phyloP scores from a whole-genome alignment of 345 rosid species.

The Diplotaxis tenuifolia region DNA sequence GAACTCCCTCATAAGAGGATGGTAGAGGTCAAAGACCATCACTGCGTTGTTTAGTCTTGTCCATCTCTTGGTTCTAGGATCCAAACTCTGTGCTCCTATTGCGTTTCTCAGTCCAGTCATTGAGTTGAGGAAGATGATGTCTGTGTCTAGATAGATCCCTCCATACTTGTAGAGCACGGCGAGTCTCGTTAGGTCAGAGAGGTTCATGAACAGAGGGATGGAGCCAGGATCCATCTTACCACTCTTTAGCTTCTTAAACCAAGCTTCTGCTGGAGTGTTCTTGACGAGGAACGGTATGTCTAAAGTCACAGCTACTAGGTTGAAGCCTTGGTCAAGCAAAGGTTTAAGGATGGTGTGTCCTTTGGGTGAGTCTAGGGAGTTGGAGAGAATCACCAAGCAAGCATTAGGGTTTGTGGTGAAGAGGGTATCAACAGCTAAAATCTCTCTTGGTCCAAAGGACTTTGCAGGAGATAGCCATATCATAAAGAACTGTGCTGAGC shows the following conservation, averaged over 20 bases:
- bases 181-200: conserved; percentile 65
- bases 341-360: conserved; percentile 60
- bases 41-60: conserved; percentile 64
- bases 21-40: conserved; percentile 57
- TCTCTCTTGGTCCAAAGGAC: conserved; percentile 57
- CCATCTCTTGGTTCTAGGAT: conserved; percentile 51
- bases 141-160: conserved; percentile 75
- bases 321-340: conserved; percentile 49
- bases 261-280: conserved; percentile 61
- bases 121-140: conserved; percentile 57
- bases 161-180: conserved; percentile 67
- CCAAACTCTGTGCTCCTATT: conserved; percentile 62
- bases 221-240: conserved; percentile 70
- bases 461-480: conserved; percentile 64
- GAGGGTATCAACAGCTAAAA: conserved; percentile 54
- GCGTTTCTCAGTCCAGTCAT: conserved; percentile 52
- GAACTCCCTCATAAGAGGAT: conserved; percentile 56
- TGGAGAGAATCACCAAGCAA: conserved; percentile 59
- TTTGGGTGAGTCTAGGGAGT: conserved; percentile 47
- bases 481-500: conserved; percentile 62
- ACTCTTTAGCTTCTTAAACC: conserved; percentile 53
- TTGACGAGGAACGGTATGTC: conserved; percentile 54
- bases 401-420: conserved; percentile 54
- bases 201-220: conserved; percentile 53
- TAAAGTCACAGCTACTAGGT: conserved; percentile 50